A percentile compares a stretch with the other conserved stretches of the same genome.
phyloP scores from a whole-genome alignment of 805 yeast species.

The Ogataea zsoltii region DNA sequence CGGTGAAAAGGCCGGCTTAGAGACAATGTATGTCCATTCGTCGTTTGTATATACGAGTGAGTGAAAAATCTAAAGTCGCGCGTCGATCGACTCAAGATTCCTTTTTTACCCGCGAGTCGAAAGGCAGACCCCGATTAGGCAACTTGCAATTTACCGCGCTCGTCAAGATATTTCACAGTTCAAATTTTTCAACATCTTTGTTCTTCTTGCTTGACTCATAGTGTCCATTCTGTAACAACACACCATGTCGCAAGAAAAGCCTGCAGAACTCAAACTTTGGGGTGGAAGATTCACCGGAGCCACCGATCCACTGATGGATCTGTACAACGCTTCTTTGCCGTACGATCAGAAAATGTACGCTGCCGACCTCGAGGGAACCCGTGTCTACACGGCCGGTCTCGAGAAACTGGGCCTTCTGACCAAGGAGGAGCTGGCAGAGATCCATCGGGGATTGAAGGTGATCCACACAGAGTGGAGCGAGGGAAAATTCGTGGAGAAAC shows the following conservation, averaged over 20 bases:
- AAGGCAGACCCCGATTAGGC: background rate
- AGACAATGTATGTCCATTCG: background rate
- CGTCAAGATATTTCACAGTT: no score
- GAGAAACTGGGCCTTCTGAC: conserved; percentile 75
- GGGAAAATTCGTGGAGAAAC: conserved; percentile 66
- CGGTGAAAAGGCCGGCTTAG: background rate
- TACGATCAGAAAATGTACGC: conserved; percentile 93
- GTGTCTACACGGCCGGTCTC: conserved; percentile 87
- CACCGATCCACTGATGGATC: conserved; percentile 95
- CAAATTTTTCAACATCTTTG: background rate
- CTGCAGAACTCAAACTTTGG: conserved; percentile 81
- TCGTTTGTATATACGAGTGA: background rate
- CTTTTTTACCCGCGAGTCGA: no score
- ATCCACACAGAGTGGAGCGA: conserved; percentile 83
- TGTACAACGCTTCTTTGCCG: conserved; percentile 95
- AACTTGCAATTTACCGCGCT: conserved; percentile 6
- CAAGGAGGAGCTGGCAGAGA: conserved; percentile 69
- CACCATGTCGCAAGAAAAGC: conserved; percentile 35
- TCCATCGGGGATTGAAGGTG: conserved; percentile 76
- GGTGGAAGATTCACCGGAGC: conserved; percentile 98
- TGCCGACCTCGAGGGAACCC: conserved; percentile 92
- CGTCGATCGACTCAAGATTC: background rate
- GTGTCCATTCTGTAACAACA: no score
- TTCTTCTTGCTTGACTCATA: background rate
- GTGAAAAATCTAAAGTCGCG: background rate